phyloP scores from a whole-genome alignment of 305 asterid species.

The Fraxinus latifolia region DNA sequence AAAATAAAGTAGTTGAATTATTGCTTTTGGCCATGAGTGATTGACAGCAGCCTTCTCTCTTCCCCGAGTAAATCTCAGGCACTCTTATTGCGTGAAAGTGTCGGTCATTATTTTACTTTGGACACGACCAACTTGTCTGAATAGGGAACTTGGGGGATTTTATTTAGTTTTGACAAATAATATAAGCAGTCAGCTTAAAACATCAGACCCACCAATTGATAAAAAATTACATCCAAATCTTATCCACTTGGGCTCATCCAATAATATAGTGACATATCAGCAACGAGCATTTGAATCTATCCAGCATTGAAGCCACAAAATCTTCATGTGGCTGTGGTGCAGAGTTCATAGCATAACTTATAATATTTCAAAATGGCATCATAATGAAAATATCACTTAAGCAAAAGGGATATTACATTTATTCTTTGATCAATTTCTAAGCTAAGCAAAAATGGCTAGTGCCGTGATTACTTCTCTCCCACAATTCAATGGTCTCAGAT shows the following conservation, averaged over 20 bases:
- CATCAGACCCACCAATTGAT: slow-evolving; percentile 9
- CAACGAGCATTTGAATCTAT: slow-evolving; percentile 49
- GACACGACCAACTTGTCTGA: neutral
- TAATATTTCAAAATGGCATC: slow-evolving; percentile 18
- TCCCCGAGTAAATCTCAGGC: neutral
- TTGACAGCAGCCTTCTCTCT: neutral
- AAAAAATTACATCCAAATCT: slow-evolving; percentile 36
- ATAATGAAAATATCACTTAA: neutral
- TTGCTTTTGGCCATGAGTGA: neutral
- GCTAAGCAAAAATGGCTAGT: slow-evolving; percentile 53
- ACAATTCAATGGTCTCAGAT: slow-evolving; percentile 66
- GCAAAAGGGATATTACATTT: neutral
- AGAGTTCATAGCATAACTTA: slow-evolving; percentile 23
- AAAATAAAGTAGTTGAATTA: neutral
- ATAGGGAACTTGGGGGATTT: neutral
- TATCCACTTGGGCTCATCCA: slow-evolving; percentile 53
- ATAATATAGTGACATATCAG: slow-evolving; percentile 47
- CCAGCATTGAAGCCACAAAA: slow-evolving; percentile 61
- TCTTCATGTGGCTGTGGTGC: slow-evolving; percentile 41
- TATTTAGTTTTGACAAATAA: neutral
- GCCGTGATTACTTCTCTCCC: slow-evolving; percentile 66
- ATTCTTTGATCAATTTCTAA: slow-evolving; percentile 14
- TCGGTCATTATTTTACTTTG: neutral
- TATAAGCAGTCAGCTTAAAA: neutral
- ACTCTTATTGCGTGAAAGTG: neutral